phyloP scores from a whole-genome alignment of 2,329 filamentous ascomycete species.

The Knufia petricola region DNA sequence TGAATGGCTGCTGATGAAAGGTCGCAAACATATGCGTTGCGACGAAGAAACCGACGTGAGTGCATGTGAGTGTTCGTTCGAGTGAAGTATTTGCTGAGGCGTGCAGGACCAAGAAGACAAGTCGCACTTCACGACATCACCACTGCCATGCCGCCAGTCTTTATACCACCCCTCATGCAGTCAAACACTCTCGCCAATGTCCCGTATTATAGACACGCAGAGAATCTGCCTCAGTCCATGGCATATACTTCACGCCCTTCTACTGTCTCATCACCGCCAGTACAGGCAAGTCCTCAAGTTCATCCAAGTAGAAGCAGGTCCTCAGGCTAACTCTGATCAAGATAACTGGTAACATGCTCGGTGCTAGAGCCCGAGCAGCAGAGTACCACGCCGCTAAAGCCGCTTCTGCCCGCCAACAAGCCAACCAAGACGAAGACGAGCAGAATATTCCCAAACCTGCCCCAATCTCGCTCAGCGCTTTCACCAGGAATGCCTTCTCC shows the following conservation, averaged over 20 bases:
- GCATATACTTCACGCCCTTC: not conserved
- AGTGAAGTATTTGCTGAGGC: not conserved
- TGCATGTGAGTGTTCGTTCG: not conserved
- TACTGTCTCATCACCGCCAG: not conserved
- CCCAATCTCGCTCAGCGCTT: constrained; percentile 21
- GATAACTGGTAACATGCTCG: constrained; percentile 16
- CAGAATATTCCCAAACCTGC: constrained; percentile 19
- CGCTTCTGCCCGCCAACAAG: constrained; percentile 20
- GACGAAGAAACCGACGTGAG: not conserved
- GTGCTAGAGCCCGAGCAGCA: constrained; percentile 21
- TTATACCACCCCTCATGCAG: not conserved
- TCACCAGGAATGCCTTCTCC: constrained; percentile 15
- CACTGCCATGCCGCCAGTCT: not conserved
- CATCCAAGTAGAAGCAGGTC: not conserved
- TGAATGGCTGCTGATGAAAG: not conserved
- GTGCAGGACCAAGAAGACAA: constrained; percentile 1
- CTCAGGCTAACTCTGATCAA: not conserved
- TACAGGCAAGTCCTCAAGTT: not conserved
- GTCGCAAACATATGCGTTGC: not conserved
- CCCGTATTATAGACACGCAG: constrained; percentile 2
- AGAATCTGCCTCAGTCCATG: not conserved
- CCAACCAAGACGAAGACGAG: constrained; percentile 20
- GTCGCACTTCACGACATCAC: not conserved
- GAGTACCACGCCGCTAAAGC: constrained; percentile 22
- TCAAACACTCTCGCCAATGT: not conserved